Evolutionary conservation across 441 rosid species (phyloP).

Genomic region (Adansonia gregorii): DNA sequence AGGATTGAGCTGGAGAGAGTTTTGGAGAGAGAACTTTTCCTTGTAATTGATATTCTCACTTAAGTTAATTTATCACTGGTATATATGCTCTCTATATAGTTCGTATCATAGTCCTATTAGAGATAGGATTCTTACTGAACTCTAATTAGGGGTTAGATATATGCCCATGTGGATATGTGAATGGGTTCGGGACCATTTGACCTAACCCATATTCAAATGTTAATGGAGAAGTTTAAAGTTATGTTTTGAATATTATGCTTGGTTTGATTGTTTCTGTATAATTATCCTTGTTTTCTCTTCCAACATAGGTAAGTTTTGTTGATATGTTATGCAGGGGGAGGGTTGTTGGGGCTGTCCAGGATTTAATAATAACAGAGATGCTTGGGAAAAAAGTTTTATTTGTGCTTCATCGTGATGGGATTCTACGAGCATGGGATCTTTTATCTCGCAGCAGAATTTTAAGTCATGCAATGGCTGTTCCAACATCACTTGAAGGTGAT

Average conservation of each 20-base stretch:
- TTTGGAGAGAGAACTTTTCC: slow-evolving; percentile 13
- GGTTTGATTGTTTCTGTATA: neutral
- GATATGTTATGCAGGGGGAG: slow-evolving; percentile 65
- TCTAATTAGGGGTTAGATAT: neutral
- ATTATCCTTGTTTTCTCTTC: slow-evolving; percentile 15
- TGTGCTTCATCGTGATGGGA: slow-evolving; percentile 80
- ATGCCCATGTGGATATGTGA: neutral
- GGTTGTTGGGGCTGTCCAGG: slow-evolving; percentile 64
- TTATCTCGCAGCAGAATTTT: slow-evolving; percentile 55
- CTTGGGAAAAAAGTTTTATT: slow-evolving; percentile 51
- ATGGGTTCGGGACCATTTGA: neutral
- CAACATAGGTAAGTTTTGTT: slow-evolving; percentile 1
- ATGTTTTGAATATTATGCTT: slow-evolving; percentile 10
- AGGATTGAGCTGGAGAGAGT: slow-evolving; percentile 1
- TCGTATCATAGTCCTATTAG: neutral
- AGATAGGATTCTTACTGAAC: neutral
- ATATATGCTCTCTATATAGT: neutral
- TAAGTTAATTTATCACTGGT: neutral
- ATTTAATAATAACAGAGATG: slow-evolving; percentile 58
- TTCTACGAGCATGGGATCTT: slow-evolving; percentile 79
- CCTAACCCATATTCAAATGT: neutral
- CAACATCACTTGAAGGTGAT: slow-evolving; percentile 63
- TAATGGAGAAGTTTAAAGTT: slow-evolving; percentile 1
- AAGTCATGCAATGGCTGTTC: slow-evolving; percentile 55
- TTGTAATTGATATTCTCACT: neutral